Evolutionary conservation across 225 moss, liverwort and hornwort genomes (phyloP).

Genomic region (Polytrichum commune): DNA sequence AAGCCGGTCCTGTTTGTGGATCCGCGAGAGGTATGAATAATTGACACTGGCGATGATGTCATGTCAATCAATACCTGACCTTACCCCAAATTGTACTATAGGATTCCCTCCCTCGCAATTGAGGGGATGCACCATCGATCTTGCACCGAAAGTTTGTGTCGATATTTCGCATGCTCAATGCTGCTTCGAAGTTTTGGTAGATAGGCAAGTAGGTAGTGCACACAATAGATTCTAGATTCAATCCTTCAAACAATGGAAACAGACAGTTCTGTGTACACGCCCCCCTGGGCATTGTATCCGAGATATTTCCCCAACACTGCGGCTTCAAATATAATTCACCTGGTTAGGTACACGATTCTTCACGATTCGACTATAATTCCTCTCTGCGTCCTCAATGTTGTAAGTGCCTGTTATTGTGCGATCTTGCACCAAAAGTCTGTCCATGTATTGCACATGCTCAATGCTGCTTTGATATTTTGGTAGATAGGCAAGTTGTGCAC

Average conservation of each 20-base stretch:
- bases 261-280: too few relatives aligned
- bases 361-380: too few relatives aligned
- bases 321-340: too few relatives aligned
- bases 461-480: slow-evolving; percentile 17
- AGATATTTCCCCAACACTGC: too few relatives aligned
- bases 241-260: too few relatives aligned
- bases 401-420: too few relatives aligned
- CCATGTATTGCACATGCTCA: slow-evolving; percentile 3
- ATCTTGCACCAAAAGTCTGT: not conserved
- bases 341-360: too few relatives aligned
- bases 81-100: slow-evolving; percentile 3
- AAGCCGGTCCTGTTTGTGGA: slow-evolving; percentile 82
- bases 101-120: not conserved
- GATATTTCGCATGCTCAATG: slow-evolving; percentile 12
- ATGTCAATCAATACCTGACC: too few relatives aligned
- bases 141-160: slow-evolving; percentile 9
- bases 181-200: slow-evolving; percentile 25
- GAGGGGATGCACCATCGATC: not conserved
- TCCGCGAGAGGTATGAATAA: slow-evolving; percentile 75
- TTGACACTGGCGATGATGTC: too few relatives aligned
- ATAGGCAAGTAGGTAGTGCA: not conserved
- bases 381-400: too few relatives aligned
- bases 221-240: too few relatives aligned
- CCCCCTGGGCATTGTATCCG: too few relatives aligned
- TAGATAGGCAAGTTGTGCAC: slow-evolving; percentile 3